Evolutionary conservation across 768 basidiomycete species (phyloP), one percentile per base, ranked within the genome.

Genomic region (Suillus americanus): DNA sequence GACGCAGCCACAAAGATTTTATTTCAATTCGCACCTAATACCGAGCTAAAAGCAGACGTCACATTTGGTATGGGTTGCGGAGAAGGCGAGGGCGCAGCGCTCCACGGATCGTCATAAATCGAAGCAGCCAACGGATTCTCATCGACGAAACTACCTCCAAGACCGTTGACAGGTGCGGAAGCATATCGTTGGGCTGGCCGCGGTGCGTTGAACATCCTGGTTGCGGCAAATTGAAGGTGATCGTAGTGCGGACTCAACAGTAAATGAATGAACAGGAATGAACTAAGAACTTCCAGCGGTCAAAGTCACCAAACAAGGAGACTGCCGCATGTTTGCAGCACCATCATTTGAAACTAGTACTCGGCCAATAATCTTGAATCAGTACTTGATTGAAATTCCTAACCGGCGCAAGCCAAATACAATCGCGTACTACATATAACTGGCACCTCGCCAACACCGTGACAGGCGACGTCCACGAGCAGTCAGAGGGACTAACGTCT

Each of bases 21-120:
- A 30, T 43, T 40, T 10, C 3, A 10, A 60, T 20, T 16, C 50
- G 66, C 69, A 89, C 90, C 89, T 73, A 92, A 91, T 10, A 91
- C 89, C 54, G 88, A 84, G 70, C 82, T 85, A 73, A 91, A 89
- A 35, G 85, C 80, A 60, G 84, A 81, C 30, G 83, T 74, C 46
- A 79, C 74, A 33, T 81, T 79, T 54, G 86, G 85, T 55, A 81
- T 74, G 37, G 86, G 84, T 37, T 89, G 89, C 14, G 88, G 86
- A 41, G 86, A 83, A 30, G 90, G 90, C 66, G 87, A 89, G 3
- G 91, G 91, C 23, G 85, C 81, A 66, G 88, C 79, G 72, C 89
- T 91, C 91, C 91, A 92, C 33, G 91, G 90, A 75, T 93, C 91
- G 69, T 92, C 91, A 73, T 92, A 92, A 13, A 86, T 86, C 3